Evolutionary conservation across 2,329 filamentous ascomycete genomes (phyloP).

Genomic region (Trichoderma polysporum): DNA sequence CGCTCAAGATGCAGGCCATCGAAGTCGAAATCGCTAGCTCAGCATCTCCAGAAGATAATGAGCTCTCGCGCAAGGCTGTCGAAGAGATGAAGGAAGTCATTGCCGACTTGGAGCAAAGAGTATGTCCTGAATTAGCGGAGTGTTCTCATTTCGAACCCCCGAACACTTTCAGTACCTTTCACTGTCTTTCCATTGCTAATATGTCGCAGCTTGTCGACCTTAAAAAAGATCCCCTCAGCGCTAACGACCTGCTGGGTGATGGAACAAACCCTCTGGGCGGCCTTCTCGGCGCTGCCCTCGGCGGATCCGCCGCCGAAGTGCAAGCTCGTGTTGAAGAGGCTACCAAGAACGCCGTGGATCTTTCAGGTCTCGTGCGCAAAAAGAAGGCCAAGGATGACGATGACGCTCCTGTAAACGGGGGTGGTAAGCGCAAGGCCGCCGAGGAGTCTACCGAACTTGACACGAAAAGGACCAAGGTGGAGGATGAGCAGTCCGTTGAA

Average conservation of each 20-base stretch:
- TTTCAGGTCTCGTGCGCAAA: slow-evolving; percentile 72
- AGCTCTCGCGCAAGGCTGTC: slow-evolving; percentile 61
- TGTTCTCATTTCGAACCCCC: background rate
- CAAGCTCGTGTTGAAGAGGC: slow-evolving; percentile 68
- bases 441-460: slow-evolving; percentile 30
- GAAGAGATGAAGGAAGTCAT: slow-evolving; percentile 75
- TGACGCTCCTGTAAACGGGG: slow-evolving; percentile 27
- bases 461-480: slow-evolving; percentile 40
- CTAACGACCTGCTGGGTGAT: slow-evolving; percentile 40
- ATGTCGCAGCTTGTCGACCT: slow-evolving; percentile 63
- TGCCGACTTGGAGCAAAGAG: slow-evolving; percentile 73
- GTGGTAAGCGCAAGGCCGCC: slow-evolving; percentile 41
- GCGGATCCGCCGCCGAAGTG: slow-evolving; percentile 60
- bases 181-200: slow-evolving; percentile 16
- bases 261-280: slow-evolving; percentile 50
- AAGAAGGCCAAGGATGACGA: slow-evolving; percentile 53
- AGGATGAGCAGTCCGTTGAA: slow-evolving; percentile 24
- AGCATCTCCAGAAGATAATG: slow-evolving; percentile 66
- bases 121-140: slow-evolving; percentile 40
- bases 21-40: slow-evolving; percentile 64
- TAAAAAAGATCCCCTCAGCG: slow-evolving; percentile 54
- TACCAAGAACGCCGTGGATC: slow-evolving; percentile 70
- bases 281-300: slow-evolving; percentile 62
- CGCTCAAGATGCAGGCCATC: slow-evolving; percentile 68
- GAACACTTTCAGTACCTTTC: background rate